Conservation (phyloP, 805 yeast species). For the Maudiozyma pseudohumilis region DNA sequence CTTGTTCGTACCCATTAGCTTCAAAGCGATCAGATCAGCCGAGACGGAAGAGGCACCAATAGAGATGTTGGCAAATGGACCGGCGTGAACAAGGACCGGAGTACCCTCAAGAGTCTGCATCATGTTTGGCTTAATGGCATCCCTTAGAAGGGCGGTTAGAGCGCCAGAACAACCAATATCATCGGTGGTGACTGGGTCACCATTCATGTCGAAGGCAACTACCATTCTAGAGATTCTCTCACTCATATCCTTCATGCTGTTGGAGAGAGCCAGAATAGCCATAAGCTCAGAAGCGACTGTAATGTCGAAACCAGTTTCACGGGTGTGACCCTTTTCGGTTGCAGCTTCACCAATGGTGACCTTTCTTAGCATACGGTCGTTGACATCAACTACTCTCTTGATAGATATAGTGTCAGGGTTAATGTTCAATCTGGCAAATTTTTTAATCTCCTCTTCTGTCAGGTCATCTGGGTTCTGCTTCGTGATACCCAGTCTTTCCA, state of each 20-base stretch:
- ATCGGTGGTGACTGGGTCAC: conserved; percentile 84
- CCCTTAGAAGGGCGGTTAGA: conserved; percentile 84
- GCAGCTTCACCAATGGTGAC: conserved; percentile 86
- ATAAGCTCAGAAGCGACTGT: conserved; percentile 93
- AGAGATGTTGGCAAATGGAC: conserved; percentile 95
- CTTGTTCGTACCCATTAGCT: conserved; percentile 63
- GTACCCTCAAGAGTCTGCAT: conserved; percentile 98
- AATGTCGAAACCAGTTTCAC: conserved; percentile 89
- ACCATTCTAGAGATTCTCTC: conserved; percentile 82
- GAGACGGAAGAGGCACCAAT: conserved; percentile 93
- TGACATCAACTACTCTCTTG: conserved; percentile 89
- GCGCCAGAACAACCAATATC: conserved; percentile 96
- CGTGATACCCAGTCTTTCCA: conserved; percentile 69
- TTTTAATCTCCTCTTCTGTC: conserved; percentile 61
- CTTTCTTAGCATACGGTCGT: conserved; percentile 84
- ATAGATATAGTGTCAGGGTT: conserved; percentile 86
- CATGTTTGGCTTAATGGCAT: conserved; percentile 90
- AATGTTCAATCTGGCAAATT: conserved; percentile 76
- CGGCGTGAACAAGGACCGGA: conserved; percentile 95
- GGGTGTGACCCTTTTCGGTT: conserved; percentile 80
- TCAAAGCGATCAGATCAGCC: conserved; percentile 87
- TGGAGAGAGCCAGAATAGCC: conserved; percentile 87
- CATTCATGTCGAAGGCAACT: conserved; percentile 66
- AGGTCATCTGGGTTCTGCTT: conserved; percentile 74
- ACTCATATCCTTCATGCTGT: conserved; percentile 72